phyloP scores from a whole-genome alignment of 2,329 filamentous ascomycete genomes.

The Aspergillus awamori region DNA sequence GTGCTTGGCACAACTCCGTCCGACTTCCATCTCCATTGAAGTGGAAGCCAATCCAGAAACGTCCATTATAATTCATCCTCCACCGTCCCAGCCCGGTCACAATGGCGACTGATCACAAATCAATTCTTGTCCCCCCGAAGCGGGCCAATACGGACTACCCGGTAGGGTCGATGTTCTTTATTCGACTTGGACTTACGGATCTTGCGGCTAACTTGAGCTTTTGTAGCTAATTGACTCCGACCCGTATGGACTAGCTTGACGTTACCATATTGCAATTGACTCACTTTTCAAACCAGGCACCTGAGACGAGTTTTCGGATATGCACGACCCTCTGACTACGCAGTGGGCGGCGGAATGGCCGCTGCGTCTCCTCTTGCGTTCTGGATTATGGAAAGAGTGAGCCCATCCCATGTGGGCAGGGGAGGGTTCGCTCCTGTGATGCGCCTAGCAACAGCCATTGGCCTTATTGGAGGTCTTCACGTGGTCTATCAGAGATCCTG shows the following conservation, averaged over 20 bases:
- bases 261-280: background rate
- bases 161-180: conserved; percentile 58
- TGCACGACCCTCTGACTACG: conserved; percentile 82
- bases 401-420: conserved; percentile 81
- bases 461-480: conserved; percentile 76
- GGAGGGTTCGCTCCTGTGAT: conserved; percentile 81
- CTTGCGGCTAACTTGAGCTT: conserved; percentile 27
- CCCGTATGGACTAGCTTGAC: conserved; percentile 66
- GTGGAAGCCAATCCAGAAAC: conserved; percentile 24
- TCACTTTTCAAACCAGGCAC: conserved; percentile 61
- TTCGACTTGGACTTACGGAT: background rate
- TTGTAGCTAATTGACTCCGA: conserved; percentile 96
- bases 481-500: conserved; percentile 82
- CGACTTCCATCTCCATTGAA: conserved; percentile 33
- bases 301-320: conserved; percentile 88
- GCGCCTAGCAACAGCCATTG: conserved; percentile 75
- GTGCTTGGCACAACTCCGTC: conserved; percentile 29
- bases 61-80: conserved; percentile 18
- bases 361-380: conserved; percentile 75
- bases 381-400: conserved; percentile 77
- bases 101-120: conserved; percentile 44
- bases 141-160: conserved; percentile 81
- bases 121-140: conserved; percentile 71
- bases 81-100: conserved; percentile 20
- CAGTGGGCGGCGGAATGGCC: conserved; percentile 67